These are phyloP conservation scores for Ophiostoma sp. DNA, from an alignment of 2,329 filamentous ascomycete species.

Conservation along the genomic window DNA sequence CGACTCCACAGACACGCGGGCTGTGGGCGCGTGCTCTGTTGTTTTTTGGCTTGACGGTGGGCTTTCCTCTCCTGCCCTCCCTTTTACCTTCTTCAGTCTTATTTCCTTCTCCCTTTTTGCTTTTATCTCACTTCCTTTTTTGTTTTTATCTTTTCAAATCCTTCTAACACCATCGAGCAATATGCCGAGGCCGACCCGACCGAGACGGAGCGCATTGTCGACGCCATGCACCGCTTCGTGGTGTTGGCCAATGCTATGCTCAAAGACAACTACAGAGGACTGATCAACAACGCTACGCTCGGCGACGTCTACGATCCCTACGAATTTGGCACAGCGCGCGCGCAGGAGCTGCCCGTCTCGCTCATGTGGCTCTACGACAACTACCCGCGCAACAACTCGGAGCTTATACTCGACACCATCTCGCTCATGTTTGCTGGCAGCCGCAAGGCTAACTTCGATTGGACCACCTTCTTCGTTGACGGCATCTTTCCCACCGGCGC, in stretches of 20 bases:
- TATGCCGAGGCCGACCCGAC: conserved; percentile 37
- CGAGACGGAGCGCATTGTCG: conserved; percentile 27
- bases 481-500: conserved; percentile 38
- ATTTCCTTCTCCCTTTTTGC: too few species aligned
- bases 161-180: conserved; percentile 29
- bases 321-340: conserved; percentile 31
- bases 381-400: conserved; percentile 32
- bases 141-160: not conserved
- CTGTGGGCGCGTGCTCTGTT: conserved; percentile 39
- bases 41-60: conserved; percentile 36
- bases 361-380: conserved; percentile 39
- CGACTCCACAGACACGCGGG: conserved; percentile 32
- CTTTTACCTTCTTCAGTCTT: not conserved
- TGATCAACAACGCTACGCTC: conserved; percentile 25
- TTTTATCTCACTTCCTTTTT: not conserved
- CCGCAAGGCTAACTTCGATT: conserved; percentile 43
- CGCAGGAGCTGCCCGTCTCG: conserved; percentile 32
- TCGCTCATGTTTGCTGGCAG: conserved; percentile 32
- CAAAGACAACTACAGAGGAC: conserved; percentile 29
- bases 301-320: conserved; percentile 26
- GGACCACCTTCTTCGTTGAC: conserved; percentile 41
- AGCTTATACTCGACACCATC: conserved; percentile 37
- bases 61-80: not conserved
- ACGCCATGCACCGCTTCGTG: conserved; percentile 30
- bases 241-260: conserved; percentile 31